phyloP scores from a whole-genome alignment of 768 basidiomycete species.

The Amanita polypyramis region DNA sequence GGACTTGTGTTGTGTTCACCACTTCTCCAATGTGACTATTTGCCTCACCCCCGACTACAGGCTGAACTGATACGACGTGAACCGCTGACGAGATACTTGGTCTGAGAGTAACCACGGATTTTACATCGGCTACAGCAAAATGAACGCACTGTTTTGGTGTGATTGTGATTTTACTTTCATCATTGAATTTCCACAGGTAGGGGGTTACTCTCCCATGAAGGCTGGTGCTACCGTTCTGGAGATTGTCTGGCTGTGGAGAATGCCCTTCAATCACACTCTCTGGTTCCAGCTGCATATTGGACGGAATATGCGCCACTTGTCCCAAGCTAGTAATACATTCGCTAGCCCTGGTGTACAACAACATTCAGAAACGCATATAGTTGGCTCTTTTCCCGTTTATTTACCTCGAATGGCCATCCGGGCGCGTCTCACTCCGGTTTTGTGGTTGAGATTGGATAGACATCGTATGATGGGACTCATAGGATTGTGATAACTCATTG shows the following conservation, averaged over 20 bases:
- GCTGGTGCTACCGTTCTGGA: not conserved
- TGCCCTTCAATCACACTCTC: not conserved
- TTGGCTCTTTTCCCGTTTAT: no score
- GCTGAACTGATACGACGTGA: not conserved
- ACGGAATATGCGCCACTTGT: not conserved
- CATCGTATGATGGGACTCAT: no score
- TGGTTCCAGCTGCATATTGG: not conserved
- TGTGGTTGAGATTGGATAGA: no score
- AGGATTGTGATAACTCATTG: not conserved
- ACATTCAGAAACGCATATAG: not conserved
- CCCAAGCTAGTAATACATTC: not conserved
- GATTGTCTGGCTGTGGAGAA: not conserved
- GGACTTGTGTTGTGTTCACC: not conserved
- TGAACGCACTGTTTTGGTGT: not conserved
- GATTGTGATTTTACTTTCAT: not conserved
- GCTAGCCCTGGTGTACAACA: not conserved
- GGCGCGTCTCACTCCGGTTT: not conserved
- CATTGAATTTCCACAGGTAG: not conserved
- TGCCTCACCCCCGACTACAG: not conserved
- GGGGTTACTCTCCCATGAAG: not conserved
- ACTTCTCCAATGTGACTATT: not conserved
- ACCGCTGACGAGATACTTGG: not conserved
- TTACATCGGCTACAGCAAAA: not conserved
- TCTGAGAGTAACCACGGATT: not conserved
- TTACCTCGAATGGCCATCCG: not conserved